These are phyloP conservation scores for Fusarium pseudoanthophilum DNA, from an alignment of 2,329 filamentous ascomycete species.

Conservation along the genomic window DNA sequence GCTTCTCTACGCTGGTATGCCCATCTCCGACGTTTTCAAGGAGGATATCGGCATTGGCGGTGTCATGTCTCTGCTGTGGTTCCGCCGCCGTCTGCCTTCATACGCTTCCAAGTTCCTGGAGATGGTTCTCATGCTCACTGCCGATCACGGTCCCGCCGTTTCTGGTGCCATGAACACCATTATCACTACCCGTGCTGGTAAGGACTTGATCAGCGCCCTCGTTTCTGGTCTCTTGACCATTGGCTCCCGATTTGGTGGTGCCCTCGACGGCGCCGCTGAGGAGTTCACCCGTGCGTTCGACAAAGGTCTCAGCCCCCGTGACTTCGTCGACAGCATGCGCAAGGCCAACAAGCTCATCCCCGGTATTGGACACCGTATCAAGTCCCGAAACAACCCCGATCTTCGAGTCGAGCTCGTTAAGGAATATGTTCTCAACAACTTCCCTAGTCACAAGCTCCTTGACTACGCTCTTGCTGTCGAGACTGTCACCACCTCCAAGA, in stretches of 20 bases:
- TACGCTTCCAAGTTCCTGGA: slow-evolving; percentile 99
- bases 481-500: slow-evolving; percentile 98
- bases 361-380: slow-evolving; percentile 98
- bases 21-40: slow-evolving; percentile 99
- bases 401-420: slow-evolving; percentile 99
- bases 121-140: slow-evolving; percentile 99
- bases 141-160: slow-evolving; percentile 97
- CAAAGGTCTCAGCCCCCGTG: slow-evolving; percentile 96
- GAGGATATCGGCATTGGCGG: slow-evolving; percentile 99
- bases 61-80: slow-evolving; percentile 99
- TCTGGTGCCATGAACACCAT: slow-evolving; percentile 99
- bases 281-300: slow-evolving; percentile 99
- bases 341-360: slow-evolving; percentile 99
- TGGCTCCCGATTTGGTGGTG: slow-evolving; percentile 97
- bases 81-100: slow-evolving; percentile 94
- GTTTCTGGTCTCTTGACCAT: slow-evolving; percentile 98
- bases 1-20: slow-evolving; percentile 98
- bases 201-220: slow-evolving; percentile 95
- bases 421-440: slow-evolving; percentile 97
- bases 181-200: slow-evolving; percentile 98
- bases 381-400: slow-evolving; percentile 99
- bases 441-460: slow-evolving; percentile 97
- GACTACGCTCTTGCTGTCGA: slow-evolving; percentile 99
- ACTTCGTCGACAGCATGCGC: slow-evolving; percentile 98
- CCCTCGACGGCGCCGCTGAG: slow-evolving; percentile 95